Evolutionary conservation across 2,329 filamentous ascomycete species (phyloP).

Genomic region (Trichoderma sp.): DNA sequence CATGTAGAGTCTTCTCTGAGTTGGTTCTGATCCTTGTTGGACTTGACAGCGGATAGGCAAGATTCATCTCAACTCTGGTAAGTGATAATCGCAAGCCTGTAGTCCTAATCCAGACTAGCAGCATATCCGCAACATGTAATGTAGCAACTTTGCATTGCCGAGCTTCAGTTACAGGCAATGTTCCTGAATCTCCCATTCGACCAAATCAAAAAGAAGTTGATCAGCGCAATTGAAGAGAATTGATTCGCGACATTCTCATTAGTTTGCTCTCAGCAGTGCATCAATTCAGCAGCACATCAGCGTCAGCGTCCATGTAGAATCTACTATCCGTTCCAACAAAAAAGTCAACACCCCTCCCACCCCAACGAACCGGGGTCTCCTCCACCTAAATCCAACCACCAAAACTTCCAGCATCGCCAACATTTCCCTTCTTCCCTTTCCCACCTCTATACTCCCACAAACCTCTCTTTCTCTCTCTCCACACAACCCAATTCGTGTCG

Average conservation of each 20-base stretch:
- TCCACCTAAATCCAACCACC: conserved; percentile 11
- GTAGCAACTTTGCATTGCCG: background rate
- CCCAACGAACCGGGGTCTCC: background rate
- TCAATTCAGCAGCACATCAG: background rate
- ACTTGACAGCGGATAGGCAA: background rate
- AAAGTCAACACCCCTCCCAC: background rate
- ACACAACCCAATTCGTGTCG: background rate
- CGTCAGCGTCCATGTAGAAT: background rate
- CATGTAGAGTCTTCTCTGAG: background rate
- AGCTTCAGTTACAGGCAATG: background rate
- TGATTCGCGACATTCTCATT: background rate
- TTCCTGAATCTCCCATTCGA: background rate
- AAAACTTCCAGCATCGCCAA: conserved; percentile 11
- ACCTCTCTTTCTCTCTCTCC: too few species aligned
- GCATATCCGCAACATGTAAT: background rate
- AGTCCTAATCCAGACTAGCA: background rate
- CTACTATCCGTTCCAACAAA: background rate
- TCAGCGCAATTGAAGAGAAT: background rate
- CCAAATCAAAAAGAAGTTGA: background rate
- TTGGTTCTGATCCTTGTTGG: background rate
- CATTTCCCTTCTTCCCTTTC: background rate
- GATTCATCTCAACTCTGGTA: background rate
- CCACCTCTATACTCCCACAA: background rate
- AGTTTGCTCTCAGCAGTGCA: background rate
- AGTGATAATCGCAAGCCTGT: background rate